Evolutionary conservation across 106 monocot genomes (phyloP).

Genomic region (Acanthochlamys bracteata): DNA sequence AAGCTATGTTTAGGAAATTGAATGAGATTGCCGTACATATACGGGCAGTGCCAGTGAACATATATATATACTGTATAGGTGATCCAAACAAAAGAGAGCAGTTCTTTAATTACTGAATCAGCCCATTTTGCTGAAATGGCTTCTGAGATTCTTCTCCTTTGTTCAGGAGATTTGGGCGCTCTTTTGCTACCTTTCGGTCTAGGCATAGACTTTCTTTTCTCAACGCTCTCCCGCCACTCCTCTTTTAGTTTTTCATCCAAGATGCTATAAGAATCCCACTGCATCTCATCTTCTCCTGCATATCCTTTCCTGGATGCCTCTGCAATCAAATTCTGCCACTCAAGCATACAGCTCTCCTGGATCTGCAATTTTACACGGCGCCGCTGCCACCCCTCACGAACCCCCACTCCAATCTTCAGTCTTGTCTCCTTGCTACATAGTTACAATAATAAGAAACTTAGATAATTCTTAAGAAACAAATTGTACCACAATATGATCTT

Average conservation of each 20-base stretch:
- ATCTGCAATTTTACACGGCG: slow-evolving; percentile 49
- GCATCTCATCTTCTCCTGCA: slow-evolving; percentile 50
- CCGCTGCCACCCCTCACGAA: slow-evolving; percentile 68
- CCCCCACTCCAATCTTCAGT: slow-evolving; percentile 63
- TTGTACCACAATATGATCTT: too few relatives aligned
- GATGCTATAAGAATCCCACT: slow-evolving; percentile 79
- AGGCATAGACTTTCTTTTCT: slow-evolving; percentile 48
- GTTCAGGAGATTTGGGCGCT: slow-evolving; percentile 75
- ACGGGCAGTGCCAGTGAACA: too few relatives aligned
- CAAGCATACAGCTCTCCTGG: slow-evolving; percentile 59
- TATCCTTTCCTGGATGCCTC: slow-evolving; percentile 54
- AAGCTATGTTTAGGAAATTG: neutral
- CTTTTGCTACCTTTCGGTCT: slow-evolving; percentile 54
- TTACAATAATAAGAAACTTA: neutral
- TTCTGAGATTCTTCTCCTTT: slow-evolving; percentile 77
- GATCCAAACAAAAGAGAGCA: too few relatives aligned
- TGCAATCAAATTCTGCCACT: slow-evolving; percentile 72
- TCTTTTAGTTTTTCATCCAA: slow-evolving; percentile 55
- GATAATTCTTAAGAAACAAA: too few relatives aligned
- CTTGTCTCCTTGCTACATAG: slow-evolving; percentile 64
- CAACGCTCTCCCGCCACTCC: slow-evolving; percentile 65
- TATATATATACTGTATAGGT: too few relatives aligned
- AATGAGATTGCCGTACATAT: too few relatives aligned
- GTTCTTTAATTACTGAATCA: slow-evolving; percentile 53
- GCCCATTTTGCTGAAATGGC: slow-evolving; percentile 91